Evolutionary conservation across 805 yeast species (phyloP), one percentile per base, ranked within the genome.

Genomic region (Metschnikowia orientalis): DNA sequence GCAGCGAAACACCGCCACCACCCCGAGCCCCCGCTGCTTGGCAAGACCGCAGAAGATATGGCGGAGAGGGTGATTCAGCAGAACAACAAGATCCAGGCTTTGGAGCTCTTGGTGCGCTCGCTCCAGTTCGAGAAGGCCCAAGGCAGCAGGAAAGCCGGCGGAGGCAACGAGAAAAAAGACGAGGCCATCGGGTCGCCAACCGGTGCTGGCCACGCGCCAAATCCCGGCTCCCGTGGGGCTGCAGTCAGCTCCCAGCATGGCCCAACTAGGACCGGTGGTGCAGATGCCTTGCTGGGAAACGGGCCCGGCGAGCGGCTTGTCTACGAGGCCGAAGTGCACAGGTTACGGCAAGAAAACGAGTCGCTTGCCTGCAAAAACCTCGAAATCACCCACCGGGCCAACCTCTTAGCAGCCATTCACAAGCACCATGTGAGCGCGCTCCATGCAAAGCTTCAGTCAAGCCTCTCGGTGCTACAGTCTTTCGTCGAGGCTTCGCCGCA

Each of bases 51-150:
- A n/a, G n/a, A n/a, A n/a, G n/a, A n/a, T n/a, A n/a, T 29, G 20
- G 19, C 8, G 32, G 23, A 20, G 18, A 44, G 37, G 26, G 23
- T 48, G 8, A 39, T 36, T 24, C 38, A 27, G 6, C 54, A 47
- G 27, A 41, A 26, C 15, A 23, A 30, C 11, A 22, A 23, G 10
- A 37, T 44, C 6, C 47, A 39, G 14, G 33, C 32, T 17, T 38
- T 46, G 18, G 44, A 41, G 32, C 35, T 43, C 6, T 11, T 14
- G 26, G 34, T 41, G 11, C 32, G 38, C 8, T n/a, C n/a, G n/a
- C n/a, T n/a, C n/a, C n/a, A n/a, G n/a, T n/a, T n/a, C n/a, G n/a
- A n/a, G n/a, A 23, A 30, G 17, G 36, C 28, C 14, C 29, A 26
- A 16, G 40, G 36, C 22, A 13, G 15, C 10, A 23, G 18, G 15